Evolutionary conservation across 257 asterid genomes (phyloP).

Genomic region (Rubia yunnanensis): DNA sequence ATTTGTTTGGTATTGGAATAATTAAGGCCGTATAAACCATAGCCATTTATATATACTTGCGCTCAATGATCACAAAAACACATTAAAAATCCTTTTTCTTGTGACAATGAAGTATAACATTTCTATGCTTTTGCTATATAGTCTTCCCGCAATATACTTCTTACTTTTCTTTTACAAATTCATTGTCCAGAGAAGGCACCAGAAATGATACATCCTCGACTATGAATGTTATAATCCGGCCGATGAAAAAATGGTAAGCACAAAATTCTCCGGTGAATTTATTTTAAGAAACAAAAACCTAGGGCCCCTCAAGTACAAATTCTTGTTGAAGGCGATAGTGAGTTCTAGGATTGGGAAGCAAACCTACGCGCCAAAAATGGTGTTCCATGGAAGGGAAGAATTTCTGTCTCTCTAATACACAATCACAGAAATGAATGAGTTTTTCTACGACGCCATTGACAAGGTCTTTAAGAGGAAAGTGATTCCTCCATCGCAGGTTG

Average conservation of each 20-base stretch:
- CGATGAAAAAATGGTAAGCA: slow-evolving; percentile 46
- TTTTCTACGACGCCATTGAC: slow-evolving; percentile 43
- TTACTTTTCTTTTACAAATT: slow-evolving; percentile 20
- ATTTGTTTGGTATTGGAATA: background rate
- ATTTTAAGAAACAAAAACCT: slow-evolving; percentile 61
- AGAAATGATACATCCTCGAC: slow-evolving; percentile 62
- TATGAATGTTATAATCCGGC: slow-evolving; percentile 59
- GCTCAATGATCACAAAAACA: background rate
- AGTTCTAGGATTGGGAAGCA: slow-evolving; percentile 92
- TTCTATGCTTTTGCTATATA: slow-evolving; percentile 15
- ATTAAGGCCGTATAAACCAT: background rate
- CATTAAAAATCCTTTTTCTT: no score
- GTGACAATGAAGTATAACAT: background rate
- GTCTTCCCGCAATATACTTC: slow-evolving; percentile 37
- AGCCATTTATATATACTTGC: background rate
- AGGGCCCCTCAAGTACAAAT: slow-evolving; percentile 62
- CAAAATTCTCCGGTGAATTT: slow-evolving; percentile 53
- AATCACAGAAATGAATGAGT: slow-evolving; percentile 61
- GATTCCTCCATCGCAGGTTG: slow-evolving; percentile 52
- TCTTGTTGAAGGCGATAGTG: slow-evolving; percentile 63
- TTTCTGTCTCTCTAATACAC: slow-evolving; percentile 48
- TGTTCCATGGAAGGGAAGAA: slow-evolving; percentile 51
- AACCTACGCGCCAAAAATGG: slow-evolving; percentile 71
- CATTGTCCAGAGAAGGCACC: slow-evolving; percentile 25
- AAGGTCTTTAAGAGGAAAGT: slow-evolving; percentile 34